phyloP scores from a whole-genome alignment of 2,329 filamentous ascomycete genomes.

The Scopulariopsis brevicaulis region DNA sequence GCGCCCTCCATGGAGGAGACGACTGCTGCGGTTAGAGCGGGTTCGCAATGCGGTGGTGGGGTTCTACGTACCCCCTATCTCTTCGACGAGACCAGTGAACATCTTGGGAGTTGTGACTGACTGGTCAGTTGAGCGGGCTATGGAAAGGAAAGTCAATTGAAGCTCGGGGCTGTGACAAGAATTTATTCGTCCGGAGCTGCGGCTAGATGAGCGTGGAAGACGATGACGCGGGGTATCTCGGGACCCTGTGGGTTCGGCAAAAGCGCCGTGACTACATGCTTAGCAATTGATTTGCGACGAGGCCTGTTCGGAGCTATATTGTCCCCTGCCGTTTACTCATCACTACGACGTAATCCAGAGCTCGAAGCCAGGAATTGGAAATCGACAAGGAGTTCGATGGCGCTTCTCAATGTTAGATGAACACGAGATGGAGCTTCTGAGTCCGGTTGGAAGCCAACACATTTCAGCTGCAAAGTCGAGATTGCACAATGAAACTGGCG shows the following conservation, averaged over 20 bases:
- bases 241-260: neutral
- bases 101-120: constrained; percentile 33
- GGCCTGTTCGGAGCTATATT: neutral
- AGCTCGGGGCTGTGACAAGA: neutral
- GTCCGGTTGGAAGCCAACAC: neutral
- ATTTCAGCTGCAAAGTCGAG: too few species aligned
- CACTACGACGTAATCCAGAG: neutral
- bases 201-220: neutral
- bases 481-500: too few species aligned
- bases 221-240: neutral
- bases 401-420: neutral
- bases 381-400: neutral
- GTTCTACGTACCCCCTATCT: constrained; percentile 66
- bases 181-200: neutral
- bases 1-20: constrained; percentile 74
- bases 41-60: neutral
- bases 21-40: constrained; percentile 37
- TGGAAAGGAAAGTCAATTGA: neutral
- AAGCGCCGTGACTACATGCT: neutral
- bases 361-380: neutral
- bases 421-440: neutral
- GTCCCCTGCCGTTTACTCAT: neutral
- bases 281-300: neutral
- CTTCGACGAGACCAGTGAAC: constrained; percentile 94
- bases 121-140: neutral